Conservation (phyloP, 352 stramenopile species). For the Phytopythium litorale region DNA sequence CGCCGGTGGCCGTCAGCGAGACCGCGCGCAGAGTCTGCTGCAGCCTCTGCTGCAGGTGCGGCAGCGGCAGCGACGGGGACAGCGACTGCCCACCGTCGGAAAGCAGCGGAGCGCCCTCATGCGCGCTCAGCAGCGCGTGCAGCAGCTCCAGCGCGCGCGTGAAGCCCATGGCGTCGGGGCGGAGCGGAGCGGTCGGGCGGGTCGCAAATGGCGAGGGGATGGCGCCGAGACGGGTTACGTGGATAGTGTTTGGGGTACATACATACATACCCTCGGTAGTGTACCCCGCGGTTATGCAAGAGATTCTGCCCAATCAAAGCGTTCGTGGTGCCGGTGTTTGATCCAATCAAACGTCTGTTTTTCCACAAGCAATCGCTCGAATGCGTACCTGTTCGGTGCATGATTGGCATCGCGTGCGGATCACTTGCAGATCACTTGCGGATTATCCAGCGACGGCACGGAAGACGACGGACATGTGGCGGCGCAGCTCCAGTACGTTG, state of each 20-base stretch:
- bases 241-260: too few relatives aligned
- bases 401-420: not conserved
- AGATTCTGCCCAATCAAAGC: too few relatives aligned
- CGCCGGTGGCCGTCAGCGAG: slow-evolving; percentile 21
- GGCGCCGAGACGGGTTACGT: too few relatives aligned
- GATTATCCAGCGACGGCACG: not conserved
- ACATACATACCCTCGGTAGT: too few relatives aligned
- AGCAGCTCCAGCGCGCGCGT: slow-evolving; percentile 47
- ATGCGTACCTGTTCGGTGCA: not conserved
- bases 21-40: slow-evolving; percentile 49
- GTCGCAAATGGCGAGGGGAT: too few relatives aligned
- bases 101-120: slow-evolving; percentile 5
- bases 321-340: too few relatives aligned
- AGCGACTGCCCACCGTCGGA: not conserved
- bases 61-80: slow-evolving; percentile 16
- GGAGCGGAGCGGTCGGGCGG: not conserved
- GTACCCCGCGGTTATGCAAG: too few relatives aligned
- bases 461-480: slow-evolving; percentile 25
- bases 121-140: slow-evolving; percentile 35
- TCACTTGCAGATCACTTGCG: not conserved
- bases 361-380: not conserved
- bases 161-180: slow-evolving; percentile 29
- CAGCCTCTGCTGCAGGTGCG: slow-evolving; percentile 49
- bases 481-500: slow-evolving; percentile 32
- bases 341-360: too few relatives aligned